Evolutionary conservation across 2,329 filamentous ascomycete species (phyloP), one percentile per base, ranked within the genome.

Genomic region (Beauveria caledonica): DNA sequence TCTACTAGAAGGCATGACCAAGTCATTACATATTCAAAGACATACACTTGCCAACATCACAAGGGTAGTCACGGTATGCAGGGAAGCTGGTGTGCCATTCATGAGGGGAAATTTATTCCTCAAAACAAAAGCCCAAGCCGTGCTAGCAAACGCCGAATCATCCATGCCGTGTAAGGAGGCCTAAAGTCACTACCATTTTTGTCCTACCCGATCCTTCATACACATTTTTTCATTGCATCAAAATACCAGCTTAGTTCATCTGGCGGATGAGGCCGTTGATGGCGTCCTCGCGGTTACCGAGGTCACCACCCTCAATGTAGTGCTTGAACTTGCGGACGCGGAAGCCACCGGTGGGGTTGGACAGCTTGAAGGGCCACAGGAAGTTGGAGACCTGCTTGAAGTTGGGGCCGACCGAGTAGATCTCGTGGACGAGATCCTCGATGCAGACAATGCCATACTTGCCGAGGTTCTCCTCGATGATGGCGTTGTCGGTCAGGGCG

Each of bases 311-410:
- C 85, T 97, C 90, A 66, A 97, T 90, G 83, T 90, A 97, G 84
- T 97, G 92, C 85, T 92, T 94, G 87, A 97, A 97, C 85, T 97
- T 99, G 81, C 94, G 86, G 72, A 89, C 80, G 71, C 89, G 88
- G 91, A 97, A 99, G 68, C 94, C 93, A 77, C 94, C 94, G 71
- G 82, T 97, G 75, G 94, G 94, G 87, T 96, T 97, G 86, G 86
- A 92, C 70, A 99, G 89, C 89, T 99, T 97, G 88, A 99, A 99
- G 76, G 94, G 94, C 94, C 94, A 99, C 70, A 97, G 82, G 87
- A 97, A 97, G 89, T 97, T 99, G 83, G 88, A 86, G 73, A 90
- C 92, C 84, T 97, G 92, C 88, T 97, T 97, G 89, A 94, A 95
- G 88, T 97, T 97, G 83, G 93, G 93, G 76, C 94, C 93, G 69